Evolutionary conservation across 257 asterid species (phyloP).

Genomic region (Solanum gracilifrons): DNA sequence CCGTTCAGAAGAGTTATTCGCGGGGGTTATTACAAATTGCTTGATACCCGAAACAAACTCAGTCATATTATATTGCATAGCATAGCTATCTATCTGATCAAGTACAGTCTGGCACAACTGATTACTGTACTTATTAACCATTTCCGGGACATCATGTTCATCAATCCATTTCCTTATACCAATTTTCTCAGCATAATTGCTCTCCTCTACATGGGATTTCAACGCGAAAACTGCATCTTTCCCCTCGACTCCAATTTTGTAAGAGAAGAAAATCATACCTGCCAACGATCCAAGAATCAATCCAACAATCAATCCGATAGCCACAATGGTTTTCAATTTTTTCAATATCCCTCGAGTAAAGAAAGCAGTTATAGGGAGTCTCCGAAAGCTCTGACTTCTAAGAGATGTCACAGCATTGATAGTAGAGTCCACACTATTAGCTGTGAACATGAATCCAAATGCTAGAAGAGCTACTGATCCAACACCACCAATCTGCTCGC

Average conservation of each 20-base stretch:
- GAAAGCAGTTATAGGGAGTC: slow-evolving; percentile 46
- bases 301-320: slow-evolving; percentile 71
- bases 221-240: slow-evolving; percentile 76
- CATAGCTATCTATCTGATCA: slow-evolving; percentile 69
- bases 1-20: slow-evolving; percentile 31
- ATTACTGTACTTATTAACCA: slow-evolving; percentile 69
- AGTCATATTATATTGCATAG: slow-evolving; percentile 86
- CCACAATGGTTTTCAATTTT: slow-evolving; percentile 66
- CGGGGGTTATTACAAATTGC: slow-evolving; percentile 47
- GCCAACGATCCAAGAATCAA: slow-evolving; percentile 60
- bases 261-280: slow-evolving; percentile 70
- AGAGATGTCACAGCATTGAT: slow-evolving; percentile 60
- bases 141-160: slow-evolving; percentile 76
- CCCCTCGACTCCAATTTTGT: slow-evolving; percentile 88
- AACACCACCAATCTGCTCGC: slow-evolving; percentile 56
- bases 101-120: slow-evolving; percentile 66
- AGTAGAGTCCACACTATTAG: slow-evolving; percentile 48
- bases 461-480: slow-evolving; percentile 56
- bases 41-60: slow-evolving; percentile 66
- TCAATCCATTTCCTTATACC: slow-evolving; percentile 92
- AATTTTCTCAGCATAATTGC: slow-evolving; percentile 80
- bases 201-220: slow-evolving; percentile 75
- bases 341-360: slow-evolving; percentile 60
- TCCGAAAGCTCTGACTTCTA: slow-evolving; percentile 65
- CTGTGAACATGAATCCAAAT: slow-evolving; percentile 59